Evolutionary conservation across 495 filamentous ascomycete species (phyloP).

Genomic region (Parmelia sp.): DNA sequence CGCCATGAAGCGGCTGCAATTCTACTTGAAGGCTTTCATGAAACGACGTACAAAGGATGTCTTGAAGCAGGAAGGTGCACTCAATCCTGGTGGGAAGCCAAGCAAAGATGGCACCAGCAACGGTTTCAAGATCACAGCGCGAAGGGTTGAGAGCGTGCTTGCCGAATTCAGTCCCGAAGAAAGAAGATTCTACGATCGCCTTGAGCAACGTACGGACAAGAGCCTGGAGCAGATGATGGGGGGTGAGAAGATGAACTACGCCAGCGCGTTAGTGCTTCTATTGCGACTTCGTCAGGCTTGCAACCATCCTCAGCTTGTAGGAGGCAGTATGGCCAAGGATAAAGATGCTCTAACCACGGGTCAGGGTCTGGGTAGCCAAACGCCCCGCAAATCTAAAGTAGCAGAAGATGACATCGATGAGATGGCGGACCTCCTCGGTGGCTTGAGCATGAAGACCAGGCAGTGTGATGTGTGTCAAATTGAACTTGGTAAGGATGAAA

Average conservation of each 20-base stretch:
- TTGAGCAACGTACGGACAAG: conserved; percentile 78
- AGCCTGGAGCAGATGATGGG: conserved; percentile 85
- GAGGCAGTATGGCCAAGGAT: conserved; percentile 76
- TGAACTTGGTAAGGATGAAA: conserved; percentile 55
- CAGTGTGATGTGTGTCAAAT: conserved; percentile 85
- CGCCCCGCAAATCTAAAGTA: conserved; percentile 41
- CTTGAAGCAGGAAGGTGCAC: conserved; percentile 70
- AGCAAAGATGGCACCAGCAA: conserved; percentile 40
- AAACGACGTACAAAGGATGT: conserved; percentile 94
- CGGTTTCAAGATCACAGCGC: conserved; percentile 78
- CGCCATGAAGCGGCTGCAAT: conserved; percentile 80
- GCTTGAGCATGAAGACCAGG: conserved; percentile 70
- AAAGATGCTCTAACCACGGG: conserved; percentile 73
- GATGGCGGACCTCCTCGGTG: conserved; percentile 77
- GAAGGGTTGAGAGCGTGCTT: conserved; percentile 75
- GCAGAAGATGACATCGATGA: conserved; percentile 63
- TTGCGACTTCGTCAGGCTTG: conserved; percentile 86
- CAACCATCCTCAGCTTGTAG: conserved; percentile 85
- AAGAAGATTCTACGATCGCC: conserved; percentile 71
- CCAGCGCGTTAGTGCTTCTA: conserved; percentile 78
- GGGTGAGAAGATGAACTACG: conserved; percentile 64
- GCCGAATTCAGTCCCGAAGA: conserved; percentile 76
- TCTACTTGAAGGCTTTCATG: conserved; percentile 87
- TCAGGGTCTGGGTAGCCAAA: conserved; percentile 38
- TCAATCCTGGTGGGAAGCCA: conserved; percentile 61